Conservation (phyloP, 164 flowering plant genomes). For the Paratinospora sagittata region DNA sequence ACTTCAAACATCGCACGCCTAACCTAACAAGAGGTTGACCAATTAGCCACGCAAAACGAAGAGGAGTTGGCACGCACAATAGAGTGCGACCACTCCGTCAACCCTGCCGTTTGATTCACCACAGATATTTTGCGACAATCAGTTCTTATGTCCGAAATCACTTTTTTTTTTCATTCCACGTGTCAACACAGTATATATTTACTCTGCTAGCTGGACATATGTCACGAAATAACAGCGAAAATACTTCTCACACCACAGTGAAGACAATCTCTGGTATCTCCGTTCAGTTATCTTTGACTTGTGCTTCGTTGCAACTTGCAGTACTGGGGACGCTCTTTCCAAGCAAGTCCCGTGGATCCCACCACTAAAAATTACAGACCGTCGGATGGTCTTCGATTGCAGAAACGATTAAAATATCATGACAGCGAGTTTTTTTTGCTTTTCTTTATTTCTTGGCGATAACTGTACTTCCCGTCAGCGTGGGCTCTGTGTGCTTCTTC, state of each 20-base stretch:
- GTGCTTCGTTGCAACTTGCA: neutral
- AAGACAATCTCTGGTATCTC: neutral
- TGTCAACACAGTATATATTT: too few species aligned
- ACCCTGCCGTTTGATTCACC: too few species aligned
- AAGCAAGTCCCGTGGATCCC: constrained; percentile 2
- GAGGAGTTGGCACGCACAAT: neutral
- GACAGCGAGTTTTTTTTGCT: neutral
- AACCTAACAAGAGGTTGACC: too few species aligned
- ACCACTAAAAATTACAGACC: neutral
- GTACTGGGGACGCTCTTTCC: neutral
- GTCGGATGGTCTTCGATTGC: neutral
- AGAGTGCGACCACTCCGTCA: too few species aligned
- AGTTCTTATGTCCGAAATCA: too few species aligned
- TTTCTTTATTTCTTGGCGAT: neutral
- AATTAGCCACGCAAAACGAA: too few species aligned
- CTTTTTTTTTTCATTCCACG: too few species aligned
- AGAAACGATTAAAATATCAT: neutral
- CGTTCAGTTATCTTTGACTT: neutral
- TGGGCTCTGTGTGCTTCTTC: too few species aligned
- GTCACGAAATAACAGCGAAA: neutral
- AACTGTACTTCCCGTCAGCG: neutral
- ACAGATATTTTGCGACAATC: too few species aligned
- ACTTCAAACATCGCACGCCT: too few species aligned
- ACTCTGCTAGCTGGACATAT: too few species aligned
- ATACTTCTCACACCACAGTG: neutral